These are phyloP conservation scores for Colletotrichum lupini DNA, from an alignment of 2,329 filamentous ascomycete species.

Conservation along the genomic window DNA sequence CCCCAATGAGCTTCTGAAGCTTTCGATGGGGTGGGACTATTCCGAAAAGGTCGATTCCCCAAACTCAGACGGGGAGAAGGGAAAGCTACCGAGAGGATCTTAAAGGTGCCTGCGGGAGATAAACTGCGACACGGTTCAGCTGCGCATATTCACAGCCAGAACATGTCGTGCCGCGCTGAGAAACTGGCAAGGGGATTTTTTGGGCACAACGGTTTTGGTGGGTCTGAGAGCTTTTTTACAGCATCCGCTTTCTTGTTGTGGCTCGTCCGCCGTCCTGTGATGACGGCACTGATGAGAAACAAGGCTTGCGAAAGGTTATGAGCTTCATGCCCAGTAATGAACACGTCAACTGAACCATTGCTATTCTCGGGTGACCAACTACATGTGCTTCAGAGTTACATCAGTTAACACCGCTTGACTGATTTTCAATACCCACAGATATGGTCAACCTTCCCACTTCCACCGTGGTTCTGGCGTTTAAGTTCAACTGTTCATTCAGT, in stretches of 20 bases:
- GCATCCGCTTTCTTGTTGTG: not conserved
- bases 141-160: not conserved
- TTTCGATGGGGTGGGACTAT: not conserved
- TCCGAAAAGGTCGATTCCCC: slow-evolving; percentile 17
- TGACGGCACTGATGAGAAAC: not conserved
- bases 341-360: not conserved
- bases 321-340: not conserved
- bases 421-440: too few relatives aligned
- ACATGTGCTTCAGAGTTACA: not conserved
- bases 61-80: not conserved
- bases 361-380: not conserved
- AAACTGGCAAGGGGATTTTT: slow-evolving; percentile 28
- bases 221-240: slow-evolving; percentile 1
- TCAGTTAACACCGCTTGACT: not conserved
- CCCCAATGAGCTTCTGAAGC: not conserved
- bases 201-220: slow-evolving; percentile 5
- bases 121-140: not conserved
- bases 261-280: not conserved
- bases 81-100: slow-evolving; percentile 6
- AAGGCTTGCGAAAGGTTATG: not conserved
- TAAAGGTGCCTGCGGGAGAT: slow-evolving; percentile 31
- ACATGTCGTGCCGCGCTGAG: not conserved
- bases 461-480: too few relatives aligned
- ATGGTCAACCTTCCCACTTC: not conserved
- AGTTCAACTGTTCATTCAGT: not conserved